A percentile compares a stretch with the other conserved stretches of the same genome.
phyloP scores from a whole-genome alignment of 176 grass and related monocot genomes.

The Eragrostis nindensis region DNA sequence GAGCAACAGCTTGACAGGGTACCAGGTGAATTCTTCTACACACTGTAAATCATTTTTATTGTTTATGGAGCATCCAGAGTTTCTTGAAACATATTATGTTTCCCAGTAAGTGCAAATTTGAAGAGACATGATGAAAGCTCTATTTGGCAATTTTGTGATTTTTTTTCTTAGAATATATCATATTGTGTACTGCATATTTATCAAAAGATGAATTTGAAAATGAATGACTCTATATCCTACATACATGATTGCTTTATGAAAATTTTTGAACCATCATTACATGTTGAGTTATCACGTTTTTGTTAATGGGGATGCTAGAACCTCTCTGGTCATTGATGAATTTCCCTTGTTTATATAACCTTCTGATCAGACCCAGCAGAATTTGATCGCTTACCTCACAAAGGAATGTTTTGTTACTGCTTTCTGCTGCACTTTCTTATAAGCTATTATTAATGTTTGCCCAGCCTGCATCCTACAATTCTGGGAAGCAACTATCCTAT shows the following conservation, averaged over 20 bases:
- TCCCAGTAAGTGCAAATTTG: slow-evolving; percentile 8
- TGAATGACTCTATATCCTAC: neutral
- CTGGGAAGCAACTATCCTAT: slow-evolving; percentile 19
- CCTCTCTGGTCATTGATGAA: neutral
- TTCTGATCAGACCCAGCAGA: neutral
- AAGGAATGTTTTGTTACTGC: neutral
- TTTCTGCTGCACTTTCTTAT: slow-evolving; percentile 23
- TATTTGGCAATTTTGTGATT: slow-evolving; percentile 15
- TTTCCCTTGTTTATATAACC: slow-evolving; percentile 2
- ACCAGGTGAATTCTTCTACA: slow-evolving; percentile 45
- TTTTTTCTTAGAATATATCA: slow-evolving; percentile 1
- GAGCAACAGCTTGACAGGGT: slow-evolving; percentile 25
- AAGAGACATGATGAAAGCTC: neutral
- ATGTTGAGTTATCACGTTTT: neutral
- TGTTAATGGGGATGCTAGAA: neutral
- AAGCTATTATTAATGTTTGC: slow-evolving; percentile 33
- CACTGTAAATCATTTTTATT: neutral
- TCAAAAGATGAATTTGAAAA: neutral
- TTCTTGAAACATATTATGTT: slow-evolving; percentile 11
- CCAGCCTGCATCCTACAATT: slow-evolving; percentile 42
- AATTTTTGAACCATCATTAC: neutral
- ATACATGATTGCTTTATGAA: neutral
- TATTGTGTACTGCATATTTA: neutral
- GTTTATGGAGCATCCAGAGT: neutral
- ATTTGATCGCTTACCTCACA: neutral